These are phyloP conservation scores for Stipa capillata DNA, from an alignment of 176 grass and related monocot genomes.

Conservation along the genomic window DNA sequence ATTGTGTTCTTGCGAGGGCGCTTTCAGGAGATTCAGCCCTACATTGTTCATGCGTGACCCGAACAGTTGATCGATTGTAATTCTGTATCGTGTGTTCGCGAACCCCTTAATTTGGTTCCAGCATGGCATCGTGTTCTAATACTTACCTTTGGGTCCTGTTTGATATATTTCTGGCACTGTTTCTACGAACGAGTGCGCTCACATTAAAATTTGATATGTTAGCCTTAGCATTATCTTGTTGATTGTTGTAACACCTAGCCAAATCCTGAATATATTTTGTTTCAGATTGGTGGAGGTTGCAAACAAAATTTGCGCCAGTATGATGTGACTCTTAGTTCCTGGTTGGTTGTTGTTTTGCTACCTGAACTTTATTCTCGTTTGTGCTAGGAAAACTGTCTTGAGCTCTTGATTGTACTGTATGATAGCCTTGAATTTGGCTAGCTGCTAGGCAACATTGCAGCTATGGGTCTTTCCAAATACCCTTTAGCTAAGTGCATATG, in stretches of 20 bases:
- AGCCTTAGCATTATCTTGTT: neutral
- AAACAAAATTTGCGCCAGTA: neutral
- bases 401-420: neutral
- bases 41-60: neutral
- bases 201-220: neutral
- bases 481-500: neutral
- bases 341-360: neutral
- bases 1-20: neutral
- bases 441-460: neutral
- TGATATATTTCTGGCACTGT: neutral
- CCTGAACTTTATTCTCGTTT: neutral
- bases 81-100: neutral
- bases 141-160: neutral
- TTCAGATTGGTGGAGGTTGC: neutral
- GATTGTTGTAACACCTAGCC: neutral
- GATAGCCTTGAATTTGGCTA: neutral
- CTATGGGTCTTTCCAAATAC: neutral
- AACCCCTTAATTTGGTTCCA: neutral
- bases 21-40: neutral
- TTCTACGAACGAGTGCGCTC: neutral
- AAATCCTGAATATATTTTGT: neutral
- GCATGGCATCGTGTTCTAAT: neutral
- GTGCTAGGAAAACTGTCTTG: neutral
- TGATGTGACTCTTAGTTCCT: too few species aligned
- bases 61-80: slow-evolving; percentile 4